Percentiles rank a stretch among this genome's conserved stretches.
phyloP scores from a whole-genome alignment of 345 rosid species.

The Eucalyptus pauciflora region DNA sequence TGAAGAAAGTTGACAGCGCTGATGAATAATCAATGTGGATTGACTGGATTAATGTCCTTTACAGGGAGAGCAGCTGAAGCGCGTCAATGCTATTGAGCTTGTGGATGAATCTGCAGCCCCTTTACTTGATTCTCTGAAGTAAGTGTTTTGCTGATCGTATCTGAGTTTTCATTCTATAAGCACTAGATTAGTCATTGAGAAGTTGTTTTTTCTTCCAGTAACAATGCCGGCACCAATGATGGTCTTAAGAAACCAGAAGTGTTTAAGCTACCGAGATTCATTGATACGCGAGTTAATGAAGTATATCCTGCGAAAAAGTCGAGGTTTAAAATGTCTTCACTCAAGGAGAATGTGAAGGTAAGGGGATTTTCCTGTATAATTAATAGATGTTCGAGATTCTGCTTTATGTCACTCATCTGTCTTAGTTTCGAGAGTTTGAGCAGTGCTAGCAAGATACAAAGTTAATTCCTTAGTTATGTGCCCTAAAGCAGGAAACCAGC shows the following conservation, averaged over 20 bases:
- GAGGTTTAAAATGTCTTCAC: constrained; percentile 34
- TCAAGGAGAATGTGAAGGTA: constrained; percentile 71
- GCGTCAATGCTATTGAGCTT: constrained; percentile 33
- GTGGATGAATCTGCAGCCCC: constrained; percentile 34
- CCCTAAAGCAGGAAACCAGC: constrained; percentile 34
- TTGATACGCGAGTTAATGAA: constrained; percentile 62
- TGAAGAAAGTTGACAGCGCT: background rate
- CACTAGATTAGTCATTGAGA: background rate
- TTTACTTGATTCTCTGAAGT: constrained; percentile 32
- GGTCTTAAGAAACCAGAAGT: constrained; percentile 39
- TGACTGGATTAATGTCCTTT: background rate
- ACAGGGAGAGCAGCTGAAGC: constrained; percentile 83
- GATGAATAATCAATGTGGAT: background rate
- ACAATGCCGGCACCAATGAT: constrained; percentile 16
- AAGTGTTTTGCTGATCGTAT: background rate
- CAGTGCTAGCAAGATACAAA: background rate
- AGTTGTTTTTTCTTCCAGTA: background rate
- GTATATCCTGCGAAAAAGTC: constrained; percentile 73
- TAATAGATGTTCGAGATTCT: background rate
- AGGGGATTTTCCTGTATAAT: background rate
- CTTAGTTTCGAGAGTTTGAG: background rate
- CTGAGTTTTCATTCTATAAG: background rate
- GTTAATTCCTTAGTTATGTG: background rate
- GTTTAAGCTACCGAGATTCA: constrained; percentile 45
- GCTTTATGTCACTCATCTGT: background rate